Percentiles rank a stretch among this genome's conserved stretches.
These are phyloP conservation scores for Ophiognomonia clavigignenti-juglandacearum DNA, from an alignment of 2,329 filamentous ascomycete genomes.

Conservation along the genomic window DNA sequence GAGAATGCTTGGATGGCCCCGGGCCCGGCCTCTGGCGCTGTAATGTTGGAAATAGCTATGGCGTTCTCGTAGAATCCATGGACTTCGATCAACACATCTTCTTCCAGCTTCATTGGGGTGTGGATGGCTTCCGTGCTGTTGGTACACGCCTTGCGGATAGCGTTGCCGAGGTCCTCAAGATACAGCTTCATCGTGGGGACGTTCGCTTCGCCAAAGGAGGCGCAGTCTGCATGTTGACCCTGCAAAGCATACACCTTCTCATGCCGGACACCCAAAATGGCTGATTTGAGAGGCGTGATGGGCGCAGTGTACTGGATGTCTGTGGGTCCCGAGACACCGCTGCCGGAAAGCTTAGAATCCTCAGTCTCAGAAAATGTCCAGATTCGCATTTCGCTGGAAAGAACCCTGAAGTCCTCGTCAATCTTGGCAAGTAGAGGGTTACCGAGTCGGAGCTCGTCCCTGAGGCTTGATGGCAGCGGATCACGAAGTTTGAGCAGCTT, in stretches of 20 bases:
- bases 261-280: neutral
- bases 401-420: constrained; percentile 48
- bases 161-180: neutral
- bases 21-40: too few relatives aligned
- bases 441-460: constrained; percentile 42
- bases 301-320: constrained; percentile 53
- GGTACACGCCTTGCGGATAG: neutral
- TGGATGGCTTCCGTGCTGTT: neutral
- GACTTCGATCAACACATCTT: neutral
- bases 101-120: neutral
- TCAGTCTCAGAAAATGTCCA: constrained; percentile 58
- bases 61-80: neutral
- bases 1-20: neutral
- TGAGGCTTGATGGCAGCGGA: constrained; percentile 41
- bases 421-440: constrained; percentile 40
- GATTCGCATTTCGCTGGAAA: constrained; percentile 48
- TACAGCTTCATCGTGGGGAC: neutral
- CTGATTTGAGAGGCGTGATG: constrained; percentile 40
- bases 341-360: constrained; percentile 44
- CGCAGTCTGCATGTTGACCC: neutral
- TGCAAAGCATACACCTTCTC: neutral
- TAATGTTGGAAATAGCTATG: neutral
- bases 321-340: constrained; percentile 26
- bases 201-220: neutral
- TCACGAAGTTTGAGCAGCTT: constrained; percentile 41